Percentiles rank a stretch among this genome's conserved stretches.
Evolutionary conservation across 345 rosid genomes (phyloP).

Genomic region (Acer saccharum): DNA sequence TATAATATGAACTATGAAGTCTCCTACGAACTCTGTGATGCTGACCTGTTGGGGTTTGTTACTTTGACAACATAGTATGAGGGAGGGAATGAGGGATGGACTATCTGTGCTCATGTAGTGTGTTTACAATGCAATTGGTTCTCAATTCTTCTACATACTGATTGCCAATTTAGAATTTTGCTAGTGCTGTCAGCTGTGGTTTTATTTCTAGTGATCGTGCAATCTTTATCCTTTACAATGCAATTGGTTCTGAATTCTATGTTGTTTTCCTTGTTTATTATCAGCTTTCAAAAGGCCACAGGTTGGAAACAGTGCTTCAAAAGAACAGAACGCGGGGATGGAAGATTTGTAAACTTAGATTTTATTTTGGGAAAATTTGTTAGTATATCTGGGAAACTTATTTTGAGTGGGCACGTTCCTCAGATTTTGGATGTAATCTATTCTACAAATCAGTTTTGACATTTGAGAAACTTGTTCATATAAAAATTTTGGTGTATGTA

Average conservation of each 20-base stretch:
- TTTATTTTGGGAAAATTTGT: not conserved
- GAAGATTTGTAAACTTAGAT: conserved; percentile 14
- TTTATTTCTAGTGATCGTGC: not conserved
- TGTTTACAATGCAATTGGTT: too few relatives aligned
- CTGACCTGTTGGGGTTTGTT: not conserved
- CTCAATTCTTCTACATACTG: not conserved
- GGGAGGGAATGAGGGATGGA: too few relatives aligned
- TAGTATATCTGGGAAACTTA: not conserved
- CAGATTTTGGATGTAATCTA: not conserved
- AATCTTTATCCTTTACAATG: not conserved
- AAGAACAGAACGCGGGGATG: conserved; percentile 17
- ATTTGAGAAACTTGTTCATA: conserved; percentile 6
- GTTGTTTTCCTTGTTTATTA: not conserved
- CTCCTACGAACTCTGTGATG: not conserved
- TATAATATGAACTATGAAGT: not conserved
- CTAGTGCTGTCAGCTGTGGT: not conserved
- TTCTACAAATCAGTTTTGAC: conserved; percentile 30
- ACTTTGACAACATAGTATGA: too few relatives aligned
- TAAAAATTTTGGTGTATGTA: conserved; percentile 13
- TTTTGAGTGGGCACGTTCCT: not conserved
- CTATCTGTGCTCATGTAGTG: too few relatives aligned
- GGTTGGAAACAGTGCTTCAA: conserved; percentile 24
- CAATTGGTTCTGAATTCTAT: not conserved
- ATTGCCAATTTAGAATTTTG: not conserved
- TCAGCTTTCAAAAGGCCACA: conserved; percentile 36